Conservation (phyloP, 1,284 basidiomycete genomes). For the Psilocybe mexicana region DNA sequence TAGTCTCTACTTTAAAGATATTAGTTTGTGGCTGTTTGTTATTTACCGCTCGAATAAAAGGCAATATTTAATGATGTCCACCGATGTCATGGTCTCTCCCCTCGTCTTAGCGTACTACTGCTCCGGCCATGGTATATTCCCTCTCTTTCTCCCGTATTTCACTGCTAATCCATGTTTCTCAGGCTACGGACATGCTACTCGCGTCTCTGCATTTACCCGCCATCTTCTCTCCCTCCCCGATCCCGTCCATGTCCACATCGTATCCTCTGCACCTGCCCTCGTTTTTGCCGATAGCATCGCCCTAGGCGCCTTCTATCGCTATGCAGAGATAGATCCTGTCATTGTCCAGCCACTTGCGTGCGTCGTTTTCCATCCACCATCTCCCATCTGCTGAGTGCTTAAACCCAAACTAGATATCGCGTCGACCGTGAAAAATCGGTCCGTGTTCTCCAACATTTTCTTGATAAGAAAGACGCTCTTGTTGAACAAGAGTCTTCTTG, state of each 20-base stretch:
- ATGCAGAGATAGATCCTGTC: slow-evolving; percentile 70
- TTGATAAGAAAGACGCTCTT: slow-evolving; percentile 54
- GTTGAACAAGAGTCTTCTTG: slow-evolving; percentile 58
- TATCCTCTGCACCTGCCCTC: slow-evolving; percentile 47
- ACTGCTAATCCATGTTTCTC: neutral
- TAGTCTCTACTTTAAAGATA: too few species aligned
- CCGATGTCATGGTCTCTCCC: neutral
- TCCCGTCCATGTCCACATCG: slow-evolving; percentile 65
- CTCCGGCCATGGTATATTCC: slow-evolving; percentile 61
- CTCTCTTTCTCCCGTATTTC: neutral
- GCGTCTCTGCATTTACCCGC: slow-evolving; percentile 67
- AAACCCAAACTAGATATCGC: slow-evolving; percentile 45
- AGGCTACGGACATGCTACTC: slow-evolving; percentile 76
- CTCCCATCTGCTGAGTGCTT: neutral
- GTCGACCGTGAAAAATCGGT: slow-evolving; percentile 73
- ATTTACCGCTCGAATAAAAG: neutral
- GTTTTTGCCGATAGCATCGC: slow-evolving; percentile 64
- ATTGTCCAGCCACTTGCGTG: slow-evolving; percentile 74
- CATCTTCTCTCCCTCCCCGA: slow-evolving; percentile 49
- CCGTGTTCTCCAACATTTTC: slow-evolving; percentile 58
- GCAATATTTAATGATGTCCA: too few species aligned
- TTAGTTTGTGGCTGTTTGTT: neutral
- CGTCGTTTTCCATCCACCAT: slow-evolving; percentile 26
- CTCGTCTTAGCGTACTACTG: slow-evolving; percentile 58
- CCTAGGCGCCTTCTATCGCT: slow-evolving; percentile 61